Percentiles rank a stretch among this genome's conserved stretches.
These are phyloP conservation scores for Aspergillus sp. DNA, from an alignment of 2,329 filamentous ascomycete species.

Conservation along the genomic window DNA sequence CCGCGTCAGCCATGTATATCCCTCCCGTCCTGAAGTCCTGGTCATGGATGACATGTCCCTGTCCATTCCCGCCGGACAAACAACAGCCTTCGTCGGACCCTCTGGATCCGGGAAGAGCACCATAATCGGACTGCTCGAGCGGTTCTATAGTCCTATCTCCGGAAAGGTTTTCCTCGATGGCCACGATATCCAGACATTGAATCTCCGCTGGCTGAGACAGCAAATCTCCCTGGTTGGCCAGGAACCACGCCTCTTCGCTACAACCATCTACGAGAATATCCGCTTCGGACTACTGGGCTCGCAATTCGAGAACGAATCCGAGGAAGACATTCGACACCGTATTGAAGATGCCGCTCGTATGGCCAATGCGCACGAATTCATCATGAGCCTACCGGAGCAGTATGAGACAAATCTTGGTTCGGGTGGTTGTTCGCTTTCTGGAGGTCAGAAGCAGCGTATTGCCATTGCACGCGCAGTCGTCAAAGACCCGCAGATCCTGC, in stretches of 20 bases:
- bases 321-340: constrained; percentile 62
- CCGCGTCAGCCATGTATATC: constrained; percentile 87
- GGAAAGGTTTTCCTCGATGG: constrained; percentile 77
- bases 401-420: constrained; percentile 94
- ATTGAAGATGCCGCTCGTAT: constrained; percentile 77
- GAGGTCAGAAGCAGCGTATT: constrained; percentile 94
- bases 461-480: constrained; percentile 88
- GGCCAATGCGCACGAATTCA: constrained; percentile 92
- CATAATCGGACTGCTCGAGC: constrained; percentile 84
- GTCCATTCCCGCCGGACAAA: constrained; percentile 77
- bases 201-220: constrained; percentile 83
- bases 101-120: constrained; percentile 94
- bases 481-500: constrained; percentile 84
- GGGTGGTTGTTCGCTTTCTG: constrained; percentile 82
- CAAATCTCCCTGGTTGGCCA: constrained; percentile 91
- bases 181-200: constrained; percentile 70
- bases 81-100: constrained; percentile 88
- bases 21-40: constrained; percentile 79
- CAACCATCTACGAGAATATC: constrained; percentile 85
- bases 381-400: constrained; percentile 70
- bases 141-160: constrained; percentile 88
- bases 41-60: constrained; percentile 82
- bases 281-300: constrained; percentile 82
- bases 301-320: constrained; percentile 58
- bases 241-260: constrained; percentile 84